Percentiles rank a stretch among this genome's conserved stretches.
These are phyloP conservation scores for Elongisporangium anandrum DNA, from an alignment of 352 stramenopile genomes.

Conservation along the genomic window DNA sequence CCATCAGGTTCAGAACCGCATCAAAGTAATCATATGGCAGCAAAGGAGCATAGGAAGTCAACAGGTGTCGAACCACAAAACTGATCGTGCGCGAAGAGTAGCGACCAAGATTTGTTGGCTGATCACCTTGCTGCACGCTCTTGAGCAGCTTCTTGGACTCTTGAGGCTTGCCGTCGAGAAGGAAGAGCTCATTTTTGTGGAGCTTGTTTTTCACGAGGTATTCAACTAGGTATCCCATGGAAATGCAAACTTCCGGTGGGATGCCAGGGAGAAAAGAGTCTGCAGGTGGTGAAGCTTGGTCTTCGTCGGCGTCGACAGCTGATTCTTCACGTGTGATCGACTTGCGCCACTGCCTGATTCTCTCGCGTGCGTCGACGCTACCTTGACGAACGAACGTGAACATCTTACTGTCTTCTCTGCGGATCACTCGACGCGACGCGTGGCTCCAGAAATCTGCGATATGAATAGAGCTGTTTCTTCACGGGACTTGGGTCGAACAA, in stretches of 20 bases:
- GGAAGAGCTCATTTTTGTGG: conserved; percentile 31
- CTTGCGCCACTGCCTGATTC: not conserved
- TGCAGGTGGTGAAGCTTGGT: not conserved
- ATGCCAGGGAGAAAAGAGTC: conserved; percentile 10
- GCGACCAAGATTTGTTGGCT: conserved; percentile 16
- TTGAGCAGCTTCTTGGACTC: conserved; percentile 16
- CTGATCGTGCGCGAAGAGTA: conserved; percentile 27
- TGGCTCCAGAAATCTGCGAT: not conserved
- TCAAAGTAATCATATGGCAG: conserved; percentile 11
- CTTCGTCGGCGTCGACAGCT: not conserved
- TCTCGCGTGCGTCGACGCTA: not conserved
- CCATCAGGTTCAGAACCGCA: not conserved
- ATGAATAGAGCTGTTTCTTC: not conserved
- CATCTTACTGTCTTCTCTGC: not conserved
- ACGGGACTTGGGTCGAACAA: not conserved
- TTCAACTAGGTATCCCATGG: conserved; percentile 23
- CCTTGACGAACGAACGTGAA: not conserved
- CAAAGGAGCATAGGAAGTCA: conserved; percentile 19
- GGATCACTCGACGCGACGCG: not conserved
- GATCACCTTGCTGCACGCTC: conserved; percentile 14
- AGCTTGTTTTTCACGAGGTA: conserved; percentile 30
- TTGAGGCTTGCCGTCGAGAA: conserved; percentile 13
- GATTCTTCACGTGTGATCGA: not conserved
- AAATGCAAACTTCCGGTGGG: conserved; percentile 15
- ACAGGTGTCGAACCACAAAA: conserved; percentile 13